Conservation (phyloP, 768 basidiomycete genomes). For the Neoboletus magnificus region DNA sequence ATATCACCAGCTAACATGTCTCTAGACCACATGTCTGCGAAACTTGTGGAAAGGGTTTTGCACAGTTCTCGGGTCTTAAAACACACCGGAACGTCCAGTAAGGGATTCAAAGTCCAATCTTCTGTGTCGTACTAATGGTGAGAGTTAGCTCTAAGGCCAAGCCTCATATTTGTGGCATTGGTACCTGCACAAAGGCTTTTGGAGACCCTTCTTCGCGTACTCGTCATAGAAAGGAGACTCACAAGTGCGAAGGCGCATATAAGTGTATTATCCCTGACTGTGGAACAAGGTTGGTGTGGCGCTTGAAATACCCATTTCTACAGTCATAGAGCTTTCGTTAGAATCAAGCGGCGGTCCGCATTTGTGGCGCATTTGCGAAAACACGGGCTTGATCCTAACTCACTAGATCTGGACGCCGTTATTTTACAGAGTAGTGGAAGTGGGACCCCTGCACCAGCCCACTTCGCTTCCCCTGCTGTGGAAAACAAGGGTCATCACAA, state of each 20-base stretch:
- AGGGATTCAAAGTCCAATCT: constrained; percentile 22
- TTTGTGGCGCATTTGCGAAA: constrained; percentile 54
- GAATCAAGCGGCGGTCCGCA: constrained; percentile 62
- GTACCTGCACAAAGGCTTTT: constrained; percentile 49
- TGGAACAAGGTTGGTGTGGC: constrained; percentile 40
- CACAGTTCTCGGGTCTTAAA: constrained; percentile 57
- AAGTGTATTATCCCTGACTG: constrained; percentile 47
- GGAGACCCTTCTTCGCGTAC: constrained; percentile 69
- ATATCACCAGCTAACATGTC: background rate
- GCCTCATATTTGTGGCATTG: constrained; percentile 50
- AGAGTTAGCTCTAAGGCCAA: constrained; percentile 45
- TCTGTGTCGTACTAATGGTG: constrained; percentile 7
- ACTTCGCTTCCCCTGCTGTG: background rate
- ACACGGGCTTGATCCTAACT: constrained; percentile 37
- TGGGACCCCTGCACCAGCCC: constrained; percentile 13
- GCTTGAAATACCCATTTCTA: background rate
- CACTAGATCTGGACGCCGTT: constrained; percentile 22
- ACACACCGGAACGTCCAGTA: constrained; percentile 69
- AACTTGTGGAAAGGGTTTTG: constrained; percentile 52
- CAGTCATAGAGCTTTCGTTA: constrained; percentile 22
- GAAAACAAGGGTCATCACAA: background rate
- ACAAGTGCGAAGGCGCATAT: constrained; percentile 41
- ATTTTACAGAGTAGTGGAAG: constrained; percentile 13
- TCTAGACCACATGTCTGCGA: constrained; percentile 51
- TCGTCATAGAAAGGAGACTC: constrained; percentile 63